Percentiles rank a stretch among this genome's conserved stretches.
These are phyloP conservation scores for Taiozyma sp. DNA, from an alignment of 1,139 yeast species.

Conservation along the genomic window DNA sequence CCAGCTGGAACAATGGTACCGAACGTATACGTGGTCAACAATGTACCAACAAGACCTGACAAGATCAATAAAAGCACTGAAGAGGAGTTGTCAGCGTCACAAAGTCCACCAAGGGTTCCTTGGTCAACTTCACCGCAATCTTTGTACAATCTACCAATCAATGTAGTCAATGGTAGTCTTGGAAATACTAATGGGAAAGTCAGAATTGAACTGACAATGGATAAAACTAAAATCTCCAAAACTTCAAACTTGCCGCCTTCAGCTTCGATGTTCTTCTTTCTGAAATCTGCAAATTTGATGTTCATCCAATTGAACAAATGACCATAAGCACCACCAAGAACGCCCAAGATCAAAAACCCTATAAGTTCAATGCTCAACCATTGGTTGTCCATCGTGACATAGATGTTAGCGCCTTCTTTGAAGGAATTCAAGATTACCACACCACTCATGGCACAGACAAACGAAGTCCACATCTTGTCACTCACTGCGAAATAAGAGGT, in stretches of 20 bases:
- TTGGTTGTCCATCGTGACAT: constrained; percentile 63
- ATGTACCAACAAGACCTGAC: constrained; percentile 47
- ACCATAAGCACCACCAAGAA: constrained; percentile 67
- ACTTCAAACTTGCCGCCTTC: constrained; percentile 20
- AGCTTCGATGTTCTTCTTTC: constrained; percentile 23
- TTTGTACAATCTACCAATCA: constrained; percentile 53
- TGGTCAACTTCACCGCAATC: constrained; percentile 42
- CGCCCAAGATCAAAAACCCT: constrained; percentile 64
- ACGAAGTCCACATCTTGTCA: constrained; percentile 73
- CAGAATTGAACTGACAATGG: constrained; percentile 45
- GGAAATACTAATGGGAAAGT: constrained; percentile 54
- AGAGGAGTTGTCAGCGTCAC: constrained; percentile 26
- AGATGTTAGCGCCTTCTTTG: constrained; percentile 47
- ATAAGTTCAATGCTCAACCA: constrained; percentile 68
- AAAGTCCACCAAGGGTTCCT: constrained; percentile 26
- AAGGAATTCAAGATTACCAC: constrained; percentile 64
- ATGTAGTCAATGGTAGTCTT: constrained; percentile 49
- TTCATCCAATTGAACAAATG: constrained; percentile 46
- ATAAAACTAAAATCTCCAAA: constrained; percentile 44
- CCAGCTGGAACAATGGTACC: constrained; percentile 74
- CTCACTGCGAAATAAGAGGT: constrained; percentile 59
- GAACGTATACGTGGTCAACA: constrained; percentile 56
- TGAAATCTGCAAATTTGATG: constrained; percentile 33
- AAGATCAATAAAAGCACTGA: constrained; percentile 32
- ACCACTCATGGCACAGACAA: constrained; percentile 70